Base-by-base conservation (phyloP, 257 asterid species). In the Forsythia viridissima region DNA sequence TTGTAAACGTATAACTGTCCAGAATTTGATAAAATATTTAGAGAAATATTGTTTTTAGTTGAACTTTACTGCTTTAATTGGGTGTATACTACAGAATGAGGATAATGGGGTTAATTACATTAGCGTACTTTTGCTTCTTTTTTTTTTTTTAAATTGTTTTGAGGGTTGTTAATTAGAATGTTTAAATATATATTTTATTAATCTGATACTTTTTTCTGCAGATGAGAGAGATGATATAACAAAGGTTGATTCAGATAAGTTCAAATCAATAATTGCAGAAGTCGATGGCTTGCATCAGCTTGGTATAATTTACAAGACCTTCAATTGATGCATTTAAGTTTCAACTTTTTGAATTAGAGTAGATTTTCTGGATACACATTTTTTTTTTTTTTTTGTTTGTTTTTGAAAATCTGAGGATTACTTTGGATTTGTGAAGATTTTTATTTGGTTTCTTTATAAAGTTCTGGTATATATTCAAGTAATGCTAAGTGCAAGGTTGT, bases 181-280 rank as follows among this genome's bases (percentile, higher is more conserved):
- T 80, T 30, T 55, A 44, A 72, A 18, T 24, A 5, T 42, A 72
- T 46, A 46, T 21, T 5, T 24, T 72, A 30, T 44, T 46, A 72
- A 30, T 30, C 12, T 36, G 15, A 4, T 34, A 16, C 21, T 10
- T 21, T 78, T 6, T 75, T 70, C 52, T 84, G 90, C 96, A 96
- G 99, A 93, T 80, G 97, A 89, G 76, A 88, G 86, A 79, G 99
- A 93, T 81, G 97, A 90, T 83, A 59, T 96, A n/a, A 85, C 91
- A 4, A 87, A 80, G 76, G 89, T 79, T 77, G 93, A 90, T 80
- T 92, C 97, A 0, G 86, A 87, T 41, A 91, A 86, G 81, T 92
- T 96, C 82, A 86, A 83, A 68, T 76, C 96, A 16, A 87, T 93
- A 75, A 82, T 96, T 72, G 90, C 91, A 73, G 98, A 92, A 88